Base-by-base conservation (phyloP, 2,329 filamentous ascomycete genomes). In the Diaporthe ampelina region DNA sequence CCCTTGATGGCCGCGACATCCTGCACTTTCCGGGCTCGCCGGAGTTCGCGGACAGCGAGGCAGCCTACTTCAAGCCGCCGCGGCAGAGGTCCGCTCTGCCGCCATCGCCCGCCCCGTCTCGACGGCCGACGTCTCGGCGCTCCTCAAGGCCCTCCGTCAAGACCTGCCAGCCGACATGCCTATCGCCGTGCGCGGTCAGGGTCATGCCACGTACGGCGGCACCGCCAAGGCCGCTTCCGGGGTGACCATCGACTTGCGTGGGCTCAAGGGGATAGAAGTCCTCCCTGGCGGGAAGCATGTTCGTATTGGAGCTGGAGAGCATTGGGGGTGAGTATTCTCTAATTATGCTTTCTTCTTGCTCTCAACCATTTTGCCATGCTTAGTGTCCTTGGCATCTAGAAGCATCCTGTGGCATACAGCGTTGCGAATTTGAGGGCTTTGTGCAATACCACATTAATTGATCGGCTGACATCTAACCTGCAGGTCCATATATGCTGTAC, bases 181-280 rank as follows among this genome's bases (percentile, higher is more conserved):
- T 17, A 58, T 73, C 7, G 58, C 70, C 4, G 70, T 73, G 11
- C 70, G 70, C 19, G 70, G 70, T 19, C 35, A 24, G 1, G 70
- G 70, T 0, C 70, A 73, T 45, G 58, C 70, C 19, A 73, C 59
- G 4, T 73, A 58, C 35, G 59, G 70, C 32, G 70, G 70, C 48
- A 73, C 29, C 19, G 70, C 59, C 43, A 73, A 73, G 35, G 70
- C 70, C 35, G 58, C 48, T 15, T 6, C 48, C n/a, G 70, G 24
- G 13, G 59, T 73, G 48, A 73, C 70, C 4, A 67, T 73, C 32
- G 70, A 73, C 19, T 21, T 73, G 10, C 70, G 58, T n/a, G 70
- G 70, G 58, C 50, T 73, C 15, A 50, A 59, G 11, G 70, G 70
- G 13, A 35, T 67, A 1, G 48, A 73, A 0, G 40, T 73, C 48